Base-by-base conservation (phyloP, 805 yeast genomes). In the Torulaspora indica region DNA sequence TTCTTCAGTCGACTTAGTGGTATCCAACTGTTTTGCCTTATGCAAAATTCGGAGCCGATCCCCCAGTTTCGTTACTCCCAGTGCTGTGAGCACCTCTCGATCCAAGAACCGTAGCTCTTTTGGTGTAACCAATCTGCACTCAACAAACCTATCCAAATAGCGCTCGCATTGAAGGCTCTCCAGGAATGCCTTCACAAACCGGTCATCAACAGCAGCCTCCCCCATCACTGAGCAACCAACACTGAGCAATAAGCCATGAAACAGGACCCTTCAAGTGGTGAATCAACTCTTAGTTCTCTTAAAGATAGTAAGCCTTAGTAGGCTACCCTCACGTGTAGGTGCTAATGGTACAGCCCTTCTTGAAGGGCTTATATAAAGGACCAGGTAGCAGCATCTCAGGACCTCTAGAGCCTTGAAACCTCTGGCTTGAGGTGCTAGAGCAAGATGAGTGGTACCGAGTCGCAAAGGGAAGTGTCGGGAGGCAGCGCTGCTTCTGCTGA, bases 1-100 rank as follows among this genome's bases (percentile, higher is more conserved):
- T 20, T 47, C 42, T 17, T 43, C 35, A 23, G 41, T 44, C 47
- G 45, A 28, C 23, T 36, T 39, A 32, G 55, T 52, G 38, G 51
- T 60, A 38, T 66, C 79, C 61, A 58, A 22, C 17, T 40, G 35
- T 24, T 74, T 69, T 3, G 85, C 71, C 15, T 82, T 81, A 12
- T 77, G 69, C 55, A 82, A 78, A 8, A 91, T 64, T 23, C 83
- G 70, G 15, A 91, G 70, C 22, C 96, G 69, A 61, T 93, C 98
- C 1, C 98, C 97, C 12, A 91, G 77, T 51, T 78, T 82, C n/a
- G 55, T 50, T 8, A 91, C 64, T 0, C 96, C 95, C 8, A 93
- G 60, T 45, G 83, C 93, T 38, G 74, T 76, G 44, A 91, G 72
- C 0, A 88, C 77, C 5, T 66, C 70, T 34, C 75, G 71, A 55